These are phyloP conservation scores for Neocatenulostroma microsporum DNA, from an alignment of 2,329 filamentous ascomycete species.

Conservation along the genomic window DNA sequence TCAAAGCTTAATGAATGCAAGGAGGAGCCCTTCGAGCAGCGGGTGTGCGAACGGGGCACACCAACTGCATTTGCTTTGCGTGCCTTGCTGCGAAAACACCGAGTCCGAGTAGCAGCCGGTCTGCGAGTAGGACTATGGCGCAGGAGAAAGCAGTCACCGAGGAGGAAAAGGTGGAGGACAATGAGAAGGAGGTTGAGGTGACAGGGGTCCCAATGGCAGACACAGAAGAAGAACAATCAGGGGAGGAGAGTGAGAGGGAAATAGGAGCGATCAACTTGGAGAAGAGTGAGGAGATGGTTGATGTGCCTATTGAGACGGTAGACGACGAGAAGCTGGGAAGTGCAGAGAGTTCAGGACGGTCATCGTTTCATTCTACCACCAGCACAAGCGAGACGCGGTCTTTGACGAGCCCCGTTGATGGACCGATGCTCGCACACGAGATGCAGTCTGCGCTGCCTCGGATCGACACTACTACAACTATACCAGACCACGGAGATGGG, in stretches of 20 bases:
- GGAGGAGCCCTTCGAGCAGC: background rate
- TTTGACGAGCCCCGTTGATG: background rate
- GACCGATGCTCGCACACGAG: background rate
- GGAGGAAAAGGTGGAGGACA: background rate
- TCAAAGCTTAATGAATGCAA: slow-evolving; percentile 7
- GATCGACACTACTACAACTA: background rate
- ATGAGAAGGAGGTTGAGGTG: background rate
- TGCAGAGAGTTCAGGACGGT: no score
- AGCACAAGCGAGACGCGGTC: background rate
- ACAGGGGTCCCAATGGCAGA: background rate
- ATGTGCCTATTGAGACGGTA: no score
- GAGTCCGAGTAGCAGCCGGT: no score
- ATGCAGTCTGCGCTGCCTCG: background rate
- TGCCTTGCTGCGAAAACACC: slow-evolving; percentile 3
- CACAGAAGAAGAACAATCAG: no score
- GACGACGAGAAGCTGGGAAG: no score
- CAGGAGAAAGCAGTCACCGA: background rate
- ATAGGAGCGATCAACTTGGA: no score
- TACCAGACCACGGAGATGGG: no score
- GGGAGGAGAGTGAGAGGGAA: no score
- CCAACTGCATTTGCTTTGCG: slow-evolving; percentile 4
- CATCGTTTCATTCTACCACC: no score
- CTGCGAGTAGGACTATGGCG: background rate
- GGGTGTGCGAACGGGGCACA: background rate
- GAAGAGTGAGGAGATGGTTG: no score